Base-by-base conservation (phyloP, 2,329 filamentous ascomycete species). In the Basipetospora sp. region DNA sequence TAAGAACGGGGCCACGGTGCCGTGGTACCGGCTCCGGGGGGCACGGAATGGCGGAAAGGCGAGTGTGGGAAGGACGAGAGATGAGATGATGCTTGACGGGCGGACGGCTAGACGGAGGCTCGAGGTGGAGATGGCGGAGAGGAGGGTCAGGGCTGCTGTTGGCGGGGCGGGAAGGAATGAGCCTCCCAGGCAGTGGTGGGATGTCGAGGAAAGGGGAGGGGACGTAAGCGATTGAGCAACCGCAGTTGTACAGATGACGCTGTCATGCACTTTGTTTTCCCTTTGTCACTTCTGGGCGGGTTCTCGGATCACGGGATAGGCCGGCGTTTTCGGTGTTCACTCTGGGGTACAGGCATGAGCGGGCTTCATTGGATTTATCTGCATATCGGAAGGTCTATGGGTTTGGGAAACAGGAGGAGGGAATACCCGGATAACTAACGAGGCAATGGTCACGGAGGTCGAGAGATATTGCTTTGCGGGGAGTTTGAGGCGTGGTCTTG, bases 51-150 rank as follows among this genome's bases (percentile, higher is more conserved):
- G 4, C 47, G 43, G 37, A 2, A 40, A 45, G 20, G 44, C 43
- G 29, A 43, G 44, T 33, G 57, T 48, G 1, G 68, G 69, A 10
- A 59, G 64, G 29, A 67, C 65, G 6, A 54, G 64, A 35, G 67
- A 71, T 42, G 67, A 73, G 46, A 63, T 69, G 61, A 55, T 60
- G 9, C 54, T 66, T 31, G 68, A 74, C 40, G 63, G 65, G 3
- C 53, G 59, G 41, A 53, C 59, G 14, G 69, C 70, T 8, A 59
- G 65, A 40, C 49, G 53, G 40, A 55, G 71, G 31, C 54, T 69
- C 22, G 61, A 69, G 5, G 57, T 59, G 41, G 71, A 73, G 47
- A 47, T 60, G 19, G 55, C 52, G 4, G 55, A 58, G 42, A 49
- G 58, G n/a, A 34, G 37, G 32, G 51, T 59, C 36, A 25, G 15